Evolutionary conservation across 2,329 filamentous ascomycete genomes (phyloP).

Genomic region (Salinomyces thailandicus): DNA sequence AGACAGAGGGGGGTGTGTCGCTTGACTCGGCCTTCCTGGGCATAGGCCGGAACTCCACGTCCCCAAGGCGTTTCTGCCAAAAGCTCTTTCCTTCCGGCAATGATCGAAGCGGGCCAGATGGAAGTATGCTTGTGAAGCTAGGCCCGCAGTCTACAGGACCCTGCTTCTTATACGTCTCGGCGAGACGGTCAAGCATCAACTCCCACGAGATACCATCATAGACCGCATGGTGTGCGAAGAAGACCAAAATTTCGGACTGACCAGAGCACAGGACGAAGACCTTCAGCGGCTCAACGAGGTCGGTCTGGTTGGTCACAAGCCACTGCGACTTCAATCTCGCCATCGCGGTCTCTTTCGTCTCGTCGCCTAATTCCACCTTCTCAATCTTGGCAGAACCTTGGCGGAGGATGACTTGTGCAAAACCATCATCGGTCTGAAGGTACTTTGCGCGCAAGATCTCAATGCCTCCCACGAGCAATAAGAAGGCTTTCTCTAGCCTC

Average conservation of each 20-base stretch:
- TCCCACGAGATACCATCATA: constrained; percentile 77
- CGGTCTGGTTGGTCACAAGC: constrained; percentile 42
- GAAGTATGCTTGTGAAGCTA: constrained; percentile 55
- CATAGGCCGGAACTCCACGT: constrained; percentile 2
- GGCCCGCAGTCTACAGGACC: constrained; percentile 31
- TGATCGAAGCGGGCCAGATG: constrained; percentile 55
- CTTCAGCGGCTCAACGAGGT: constrained; percentile 45
- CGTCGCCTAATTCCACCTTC: constrained; percentile 16
- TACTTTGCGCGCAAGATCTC: constrained; percentile 66
- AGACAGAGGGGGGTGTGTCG: neutral
- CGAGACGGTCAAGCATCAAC: constrained; percentile 53
- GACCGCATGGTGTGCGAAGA: constrained; percentile 74
- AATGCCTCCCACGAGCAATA: constrained; percentile 38
- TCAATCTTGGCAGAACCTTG: constrained; percentile 5
- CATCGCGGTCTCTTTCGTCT: constrained; percentile 2
- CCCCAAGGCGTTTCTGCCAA: constrained; percentile 52
- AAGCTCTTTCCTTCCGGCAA: constrained; percentile 47
- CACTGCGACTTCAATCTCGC: constrained; percentile 38
- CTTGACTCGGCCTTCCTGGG: neutral
- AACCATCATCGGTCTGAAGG: constrained; percentile 61
- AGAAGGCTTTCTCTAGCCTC: constrained; percentile 49
- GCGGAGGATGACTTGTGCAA: constrained; percentile 59
- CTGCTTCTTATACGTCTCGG: constrained; percentile 38
- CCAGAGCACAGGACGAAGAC: constrained; percentile 33
- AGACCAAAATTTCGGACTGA: constrained; percentile 34